Evolutionary conservation across 2,329 filamentous ascomycete species (phyloP).

Genomic region (Penicillium hordei): DNA sequence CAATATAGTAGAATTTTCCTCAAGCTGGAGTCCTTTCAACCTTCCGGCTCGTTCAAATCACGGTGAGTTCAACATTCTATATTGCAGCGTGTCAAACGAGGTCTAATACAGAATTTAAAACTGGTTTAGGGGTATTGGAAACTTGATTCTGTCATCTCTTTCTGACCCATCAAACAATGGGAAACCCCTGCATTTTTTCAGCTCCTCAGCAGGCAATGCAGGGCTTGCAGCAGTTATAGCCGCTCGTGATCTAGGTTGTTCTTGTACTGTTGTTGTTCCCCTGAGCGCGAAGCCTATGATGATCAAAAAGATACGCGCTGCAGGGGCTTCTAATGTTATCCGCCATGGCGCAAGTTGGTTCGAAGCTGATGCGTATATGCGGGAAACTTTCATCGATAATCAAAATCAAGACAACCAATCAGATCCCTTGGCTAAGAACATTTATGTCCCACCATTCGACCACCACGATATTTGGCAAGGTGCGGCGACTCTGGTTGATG

Average conservation of each 20-base stretch:
- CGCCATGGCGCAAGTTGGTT: conserved; percentile 66
- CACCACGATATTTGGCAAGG: conserved; percentile 41
- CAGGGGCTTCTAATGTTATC: conserved; percentile 64
- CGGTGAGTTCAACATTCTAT: conserved; percentile 37
- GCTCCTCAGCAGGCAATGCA: conserved; percentile 75
- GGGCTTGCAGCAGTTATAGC: conserved; percentile 75
- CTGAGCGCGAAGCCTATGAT: conserved; percentile 63
- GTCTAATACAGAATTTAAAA: not conserved
- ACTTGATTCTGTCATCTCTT: conserved; percentile 34
- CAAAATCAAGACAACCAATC: conserved; percentile 13
- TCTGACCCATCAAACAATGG: conserved; percentile 23
- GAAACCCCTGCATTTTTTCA: conserved; percentile 66
- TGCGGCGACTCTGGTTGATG: conserved; percentile 35
- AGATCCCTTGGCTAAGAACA: conserved; percentile 20
- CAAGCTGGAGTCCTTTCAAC: conserved; percentile 79
- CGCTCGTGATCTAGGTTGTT: conserved; percentile 60
- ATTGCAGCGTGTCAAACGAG: not conserved
- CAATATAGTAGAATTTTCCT: conserved; percentile 67
- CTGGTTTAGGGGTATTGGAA: conserved; percentile 36
- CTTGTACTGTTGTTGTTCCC: conserved; percentile 72
- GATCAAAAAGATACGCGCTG: conserved; percentile 64
- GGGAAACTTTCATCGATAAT: conserved; percentile 45
- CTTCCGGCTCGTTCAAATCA: conserved; percentile 79
- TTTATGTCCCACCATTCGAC: conserved; percentile 42
- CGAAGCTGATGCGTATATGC: conserved; percentile 66